Evolutionary conservation across 2,329 filamentous ascomycete species (phyloP), one percentile per base, ranked within the genome.

Genomic region (Xylariaceae sp.): DNA sequence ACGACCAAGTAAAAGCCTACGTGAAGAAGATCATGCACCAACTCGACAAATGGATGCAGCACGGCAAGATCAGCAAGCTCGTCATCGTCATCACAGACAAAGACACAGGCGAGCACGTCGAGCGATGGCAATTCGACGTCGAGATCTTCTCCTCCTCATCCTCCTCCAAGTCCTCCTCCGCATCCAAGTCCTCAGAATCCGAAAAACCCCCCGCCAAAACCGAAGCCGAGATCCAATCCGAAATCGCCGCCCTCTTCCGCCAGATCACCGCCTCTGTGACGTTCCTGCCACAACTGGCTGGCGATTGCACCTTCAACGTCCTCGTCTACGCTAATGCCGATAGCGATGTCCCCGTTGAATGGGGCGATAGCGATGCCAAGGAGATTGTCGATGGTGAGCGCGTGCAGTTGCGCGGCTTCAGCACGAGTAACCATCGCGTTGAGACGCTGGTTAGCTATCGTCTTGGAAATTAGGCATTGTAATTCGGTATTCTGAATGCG

Each of bases 21-120:
- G 96, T 99, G 80, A 97, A 96, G 76, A 96, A 95, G 77, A 97
- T 99, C 78, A 99, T 97, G 92, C 88, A 87, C 34, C 94, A 99
- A 76, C 85, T 99, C 60, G 93, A 95, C 78, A 91, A 90, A 73
- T 99, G 94, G 94, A 97, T 97, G 92, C 82, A 92, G 56, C 90
- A 89, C 68, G 91, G 92, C 73, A 97, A 99, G 77, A 97, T 99
- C 73, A 95, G 90, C 55, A 97, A 96, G 76, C 85, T 99, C 10
- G 92, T 99, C 61, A 89, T 99, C 56, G 94, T 99, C 52, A 92
- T 99, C 67, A 97, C 93, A 37, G 90, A 89, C 79, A 97, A 97
- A 76, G 94, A 99, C 75, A 96, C 92, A 0, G 94, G 93, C 64
- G 92, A 97, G 73, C 89, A 96, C 74, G 86, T 99, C 50, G 94